Percentiles rank a stretch among this genome's conserved stretches.
These are phyloP conservation scores for Boletus reticuloceps DNA, from an alignment of 768 basidiomycete genomes.

Conservation along the genomic window DNA sequence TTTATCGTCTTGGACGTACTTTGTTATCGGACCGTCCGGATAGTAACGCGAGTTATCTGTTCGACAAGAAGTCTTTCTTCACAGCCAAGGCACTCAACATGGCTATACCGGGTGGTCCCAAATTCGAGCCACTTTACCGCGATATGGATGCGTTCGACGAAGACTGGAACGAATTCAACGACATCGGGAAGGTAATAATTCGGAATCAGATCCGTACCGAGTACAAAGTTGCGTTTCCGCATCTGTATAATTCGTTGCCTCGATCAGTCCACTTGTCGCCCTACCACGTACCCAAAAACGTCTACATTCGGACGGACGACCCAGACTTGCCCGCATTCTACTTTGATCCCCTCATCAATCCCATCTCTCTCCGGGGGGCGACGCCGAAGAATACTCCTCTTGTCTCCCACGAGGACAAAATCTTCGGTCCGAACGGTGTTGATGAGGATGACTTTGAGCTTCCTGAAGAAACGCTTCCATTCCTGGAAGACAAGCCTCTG, in stretches of 20 bases:
- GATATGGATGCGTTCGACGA: constrained; percentile 98
- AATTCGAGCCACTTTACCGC: constrained; percentile 95
- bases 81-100: constrained; percentile 96
- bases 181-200: constrained; percentile 99
- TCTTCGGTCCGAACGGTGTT: constrained; percentile 84
- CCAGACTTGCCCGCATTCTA: constrained; percentile 99
- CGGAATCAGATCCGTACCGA: constrained; percentile 98
- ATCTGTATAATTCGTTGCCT: constrained; percentile 96
- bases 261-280: constrained; percentile 89
- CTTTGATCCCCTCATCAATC: constrained; percentile 98
- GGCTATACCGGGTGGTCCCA: constrained; percentile 97
- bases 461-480: constrained; percentile 73
- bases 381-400: constrained; percentile 79
- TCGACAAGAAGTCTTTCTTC: constrained; percentile 98
- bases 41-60: constrained; percentile 86
- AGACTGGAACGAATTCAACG: constrained; percentile 99
- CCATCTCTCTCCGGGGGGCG: constrained; percentile 88
- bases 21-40: constrained; percentile 93
- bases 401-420: constrained; percentile 85
- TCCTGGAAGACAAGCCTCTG: constrained; percentile 73
- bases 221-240: constrained; percentile 99
- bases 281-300: constrained; percentile 94
- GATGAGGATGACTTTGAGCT: constrained; percentile 90
- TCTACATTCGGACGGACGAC: constrained; percentile 98
- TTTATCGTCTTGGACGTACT: constrained; percentile 93